A percentile compares a stretch with the other conserved stretches of the same genome.
Evolutionary conservation across 371 early-diverging fungal species (phyloP).

Genomic region (Rhizopus stolonifer): DNA sequence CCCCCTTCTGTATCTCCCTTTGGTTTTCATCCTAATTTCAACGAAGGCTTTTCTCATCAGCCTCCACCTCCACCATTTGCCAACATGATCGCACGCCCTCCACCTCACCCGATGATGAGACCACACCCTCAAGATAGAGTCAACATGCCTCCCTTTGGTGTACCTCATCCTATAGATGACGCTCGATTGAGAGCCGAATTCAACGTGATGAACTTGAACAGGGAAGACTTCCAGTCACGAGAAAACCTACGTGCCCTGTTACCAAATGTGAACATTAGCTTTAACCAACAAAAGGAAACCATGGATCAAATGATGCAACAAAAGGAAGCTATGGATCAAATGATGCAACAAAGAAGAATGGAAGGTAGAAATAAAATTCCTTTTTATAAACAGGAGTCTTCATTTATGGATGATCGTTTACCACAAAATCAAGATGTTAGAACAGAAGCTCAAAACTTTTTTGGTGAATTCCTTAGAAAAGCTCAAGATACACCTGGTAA

Average conservation of each 20-base stretch:
- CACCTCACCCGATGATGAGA: constrained; percentile 26
- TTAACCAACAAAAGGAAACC: constrained; percentile 29
- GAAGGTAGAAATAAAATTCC: not conserved
- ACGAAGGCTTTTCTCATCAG: constrained; percentile 8
- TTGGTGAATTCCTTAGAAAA: constrained; percentile 70
- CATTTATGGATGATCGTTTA: not conserved
- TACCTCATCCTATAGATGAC: constrained; percentile 10
- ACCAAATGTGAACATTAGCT: constrained; percentile 72
- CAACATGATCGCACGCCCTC: constrained; percentile 30
- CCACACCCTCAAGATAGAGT: constrained; percentile 3
- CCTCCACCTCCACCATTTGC: constrained; percentile 8
- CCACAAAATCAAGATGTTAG: constrained; percentile 24
- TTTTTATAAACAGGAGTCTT: not conserved
- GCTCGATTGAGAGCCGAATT: constrained; percentile 17
- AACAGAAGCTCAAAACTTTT: constrained; percentile 62
- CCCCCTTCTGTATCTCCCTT: constrained; percentile 14
- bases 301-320: constrained; percentile 1
- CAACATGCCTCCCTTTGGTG: constrained; percentile 8
- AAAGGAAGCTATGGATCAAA: too few species aligned
- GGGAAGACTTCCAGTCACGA: constrained; percentile 23
- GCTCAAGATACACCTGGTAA: constrained; percentile 39
- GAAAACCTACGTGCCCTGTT: constrained; percentile 67
- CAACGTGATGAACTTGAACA: constrained; percentile 11
- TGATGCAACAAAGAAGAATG: not conserved
- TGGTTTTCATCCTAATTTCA: constrained; percentile 14